Percentiles rank a stretch among this genome's conserved stretches.
These are phyloP conservation scores for Arabidopsis lyrata DNA, from an alignment of 441 rosid species.

Conservation along the genomic window DNA sequence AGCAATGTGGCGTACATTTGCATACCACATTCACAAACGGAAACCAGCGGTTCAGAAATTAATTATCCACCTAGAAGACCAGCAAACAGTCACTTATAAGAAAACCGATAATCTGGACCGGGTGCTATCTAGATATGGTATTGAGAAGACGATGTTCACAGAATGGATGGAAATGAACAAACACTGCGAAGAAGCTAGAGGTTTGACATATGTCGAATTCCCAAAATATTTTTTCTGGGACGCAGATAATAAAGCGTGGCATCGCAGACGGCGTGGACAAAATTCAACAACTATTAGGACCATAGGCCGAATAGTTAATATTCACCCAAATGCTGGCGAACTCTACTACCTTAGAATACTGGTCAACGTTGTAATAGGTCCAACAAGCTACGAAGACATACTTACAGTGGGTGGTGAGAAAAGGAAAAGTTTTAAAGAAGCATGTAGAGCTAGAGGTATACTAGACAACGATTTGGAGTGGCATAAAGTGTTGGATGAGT, in stretches of 20 bases:
- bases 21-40: neutral
- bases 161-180: slow-evolving; percentile 34
- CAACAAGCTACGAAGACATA: neutral
- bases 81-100: slow-evolving; percentile 2
- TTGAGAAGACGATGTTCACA: slow-evolving; percentile 13
- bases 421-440: neutral
- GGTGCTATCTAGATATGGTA: neutral
- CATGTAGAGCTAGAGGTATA: neutral
- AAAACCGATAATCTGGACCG: neutral
- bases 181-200: neutral
- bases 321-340: neutral
- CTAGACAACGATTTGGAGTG: neutral
- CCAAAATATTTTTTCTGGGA: neutral
- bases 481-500: neutral
- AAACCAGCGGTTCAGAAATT: slow-evolving; percentile 13
- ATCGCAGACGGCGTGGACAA: no score
- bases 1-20: slow-evolving; percentile 4
- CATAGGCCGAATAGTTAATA: neutral
- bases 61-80: neutral
- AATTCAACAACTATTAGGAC: no score
- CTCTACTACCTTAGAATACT: neutral
- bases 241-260: neutral
- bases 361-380: neutral
- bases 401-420: neutral
- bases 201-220: neutral